Conservation (phyloP, 352 stramenopile species). For the Phytophthora brassicae region DNA sequence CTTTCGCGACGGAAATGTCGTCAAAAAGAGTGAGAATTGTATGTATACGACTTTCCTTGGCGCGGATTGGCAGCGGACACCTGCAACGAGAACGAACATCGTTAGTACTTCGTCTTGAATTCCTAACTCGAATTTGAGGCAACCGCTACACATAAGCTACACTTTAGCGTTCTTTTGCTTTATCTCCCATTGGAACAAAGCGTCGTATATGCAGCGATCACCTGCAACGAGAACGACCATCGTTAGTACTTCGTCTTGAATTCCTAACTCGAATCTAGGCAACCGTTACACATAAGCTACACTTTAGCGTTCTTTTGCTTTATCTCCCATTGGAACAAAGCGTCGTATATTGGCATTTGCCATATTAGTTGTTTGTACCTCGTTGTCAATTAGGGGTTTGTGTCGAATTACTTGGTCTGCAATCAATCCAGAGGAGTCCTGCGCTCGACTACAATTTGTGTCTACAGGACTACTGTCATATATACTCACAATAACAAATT, state of each 20-base stretch:
- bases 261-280: background rate
- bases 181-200: slow-evolving; percentile 27
- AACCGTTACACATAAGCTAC: background rate
- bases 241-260: slow-evolving; percentile 3
- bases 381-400: slow-evolving; percentile 25
- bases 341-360: slow-evolving; percentile 32
- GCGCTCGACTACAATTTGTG: slow-evolving; percentile 11
- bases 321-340: slow-evolving; percentile 27
- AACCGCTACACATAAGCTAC: background rate
- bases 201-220: slow-evolving; percentile 40
- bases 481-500: slow-evolving; percentile 44
- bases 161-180: slow-evolving; percentile 19
- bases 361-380: slow-evolving; percentile 35
- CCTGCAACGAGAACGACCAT: slow-evolving; percentile 20
- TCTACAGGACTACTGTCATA: slow-evolving; percentile 14
- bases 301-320: slow-evolving; percentile 19
- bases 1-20: slow-evolving; percentile 62
- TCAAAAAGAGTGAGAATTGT: slow-evolving; percentile 62
- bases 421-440: slow-evolving; percentile 22
- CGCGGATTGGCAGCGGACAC: slow-evolving; percentile 54
- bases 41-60: slow-evolving; percentile 78
- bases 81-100: slow-evolving; percentile 21
- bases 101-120: slow-evolving; percentile 3
- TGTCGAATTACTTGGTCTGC: slow-evolving; percentile 27
- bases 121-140: background rate